phyloP scores from a whole-genome alignment of 2,329 filamentous ascomycete genomes.

The Penicillium sp. region DNA sequence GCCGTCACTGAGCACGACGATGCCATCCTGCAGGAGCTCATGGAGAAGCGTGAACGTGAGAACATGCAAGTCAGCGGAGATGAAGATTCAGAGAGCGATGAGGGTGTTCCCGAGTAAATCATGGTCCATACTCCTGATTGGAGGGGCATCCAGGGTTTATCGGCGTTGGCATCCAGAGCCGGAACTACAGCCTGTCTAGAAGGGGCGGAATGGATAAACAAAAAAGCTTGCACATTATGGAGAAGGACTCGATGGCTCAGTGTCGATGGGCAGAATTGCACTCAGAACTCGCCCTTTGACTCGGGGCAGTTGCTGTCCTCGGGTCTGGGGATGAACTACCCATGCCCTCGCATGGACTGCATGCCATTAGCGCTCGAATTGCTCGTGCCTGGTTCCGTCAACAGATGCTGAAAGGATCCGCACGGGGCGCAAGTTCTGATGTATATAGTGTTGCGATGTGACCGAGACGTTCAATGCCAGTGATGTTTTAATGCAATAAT shows the following conservation, averaged over 20 bases:
- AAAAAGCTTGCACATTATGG: slow-evolving; percentile 13
- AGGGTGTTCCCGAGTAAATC: slow-evolving; percentile 61
- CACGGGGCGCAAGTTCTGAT: slow-evolving; percentile 32
- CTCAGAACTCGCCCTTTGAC: slow-evolving; percentile 20
- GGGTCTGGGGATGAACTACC: slow-evolving; percentile 18
- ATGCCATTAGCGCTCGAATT: slow-evolving; percentile 17
- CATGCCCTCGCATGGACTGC: slow-evolving; percentile 13
- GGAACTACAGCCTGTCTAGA: slow-evolving; percentile 15
- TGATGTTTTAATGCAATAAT: slow-evolving; percentile 16
- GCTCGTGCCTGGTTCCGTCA: slow-evolving; percentile 12
- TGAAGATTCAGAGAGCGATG: slow-evolving; percentile 92
- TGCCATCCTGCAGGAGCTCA: slow-evolving; percentile 90
- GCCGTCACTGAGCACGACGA: slow-evolving; percentile 98
- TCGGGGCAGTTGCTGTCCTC: slow-evolving; percentile 20
- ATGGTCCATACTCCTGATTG: slow-evolving; percentile 8
- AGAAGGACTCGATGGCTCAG: slow-evolving; percentile 19
- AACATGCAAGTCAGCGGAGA: slow-evolving; percentile 98
- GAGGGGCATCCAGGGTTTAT: slow-evolving; percentile 18
- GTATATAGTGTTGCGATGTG: slow-evolving; percentile 35
- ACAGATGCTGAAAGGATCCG: slow-evolving; percentile 11
- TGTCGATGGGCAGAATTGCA: slow-evolving; percentile 21
- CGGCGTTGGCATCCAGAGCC: slow-evolving; percentile 15
- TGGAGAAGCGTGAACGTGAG: slow-evolving; percentile 98
- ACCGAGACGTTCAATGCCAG: slow-evolving; percentile 28
- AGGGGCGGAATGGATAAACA: slow-evolving; percentile 23